These are phyloP conservation scores for Linum lewisii DNA, from an alignment of 345 rosid genomes.

Conservation along the genomic window DNA sequence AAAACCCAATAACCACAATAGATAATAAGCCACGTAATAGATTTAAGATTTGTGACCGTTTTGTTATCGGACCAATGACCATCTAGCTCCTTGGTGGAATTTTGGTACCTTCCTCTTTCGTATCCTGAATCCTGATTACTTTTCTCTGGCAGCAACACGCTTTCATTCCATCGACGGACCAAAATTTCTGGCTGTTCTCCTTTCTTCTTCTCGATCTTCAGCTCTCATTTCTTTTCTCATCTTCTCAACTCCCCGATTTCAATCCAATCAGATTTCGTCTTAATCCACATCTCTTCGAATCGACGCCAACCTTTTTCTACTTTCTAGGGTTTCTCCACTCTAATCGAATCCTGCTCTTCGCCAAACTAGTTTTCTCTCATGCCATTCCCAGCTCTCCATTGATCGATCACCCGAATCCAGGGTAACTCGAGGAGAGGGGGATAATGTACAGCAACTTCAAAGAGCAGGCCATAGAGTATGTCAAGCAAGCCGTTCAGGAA, in stretches of 20 bases:
- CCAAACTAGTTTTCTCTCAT: neutral
- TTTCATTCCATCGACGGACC: neutral
- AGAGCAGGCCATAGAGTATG: slow-evolving; percentile 93
- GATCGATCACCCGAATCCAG: neutral
- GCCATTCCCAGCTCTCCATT: neutral
- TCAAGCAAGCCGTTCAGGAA: slow-evolving; percentile 78
- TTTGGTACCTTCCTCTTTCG: too few relatives aligned
- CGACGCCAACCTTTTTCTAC: slow-evolving; percentile 23
- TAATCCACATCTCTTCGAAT: slow-evolving; percentile 23
- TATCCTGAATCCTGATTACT: too few relatives aligned
- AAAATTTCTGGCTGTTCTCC: neutral
- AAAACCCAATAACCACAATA: too few relatives aligned
- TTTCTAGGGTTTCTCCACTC: neutral
- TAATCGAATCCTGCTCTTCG: too few relatives aligned
- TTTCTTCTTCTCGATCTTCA: slow-evolving; percentile 28
- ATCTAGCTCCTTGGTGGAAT: too few relatives aligned
- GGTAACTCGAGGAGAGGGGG: neutral
- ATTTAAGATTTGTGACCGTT: too few relatives aligned
- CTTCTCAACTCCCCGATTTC: slow-evolving; percentile 11
- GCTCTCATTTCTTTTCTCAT: slow-evolving; percentile 26
- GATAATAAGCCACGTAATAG: too few relatives aligned
- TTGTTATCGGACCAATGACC: too few relatives aligned
- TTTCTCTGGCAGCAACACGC: neutral
- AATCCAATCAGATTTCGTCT: slow-evolving; percentile 16
- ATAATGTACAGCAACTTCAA: slow-evolving; percentile 90